Conservation (phyloP, 495 filamentous ascomycete species). For the Mytilinidion resinicola region DNA sequence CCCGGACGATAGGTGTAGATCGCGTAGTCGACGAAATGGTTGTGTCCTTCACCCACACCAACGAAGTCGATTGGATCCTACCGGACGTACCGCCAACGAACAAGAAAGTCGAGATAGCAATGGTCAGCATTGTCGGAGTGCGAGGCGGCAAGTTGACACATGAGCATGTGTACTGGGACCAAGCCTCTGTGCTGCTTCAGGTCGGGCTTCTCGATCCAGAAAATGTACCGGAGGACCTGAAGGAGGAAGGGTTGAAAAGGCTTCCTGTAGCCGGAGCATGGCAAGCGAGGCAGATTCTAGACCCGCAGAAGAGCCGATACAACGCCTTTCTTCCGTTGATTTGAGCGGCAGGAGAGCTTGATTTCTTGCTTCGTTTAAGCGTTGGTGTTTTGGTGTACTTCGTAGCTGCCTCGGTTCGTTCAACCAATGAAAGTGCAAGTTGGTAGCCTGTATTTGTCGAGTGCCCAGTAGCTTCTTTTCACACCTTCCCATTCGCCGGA, state of each 20-base stretch:
- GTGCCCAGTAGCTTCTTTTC: conserved; percentile 77
- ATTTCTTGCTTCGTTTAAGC: conserved; percentile 6
- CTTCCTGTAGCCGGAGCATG: conserved; percentile 32
- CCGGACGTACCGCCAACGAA: conserved; percentile 36
- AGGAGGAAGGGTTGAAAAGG: conserved; percentile 28
- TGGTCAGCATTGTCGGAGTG: conserved; percentile 34
- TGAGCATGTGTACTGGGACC: conserved; percentile 41
- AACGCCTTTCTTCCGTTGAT: conserved; percentile 14
- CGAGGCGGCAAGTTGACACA: conserved; percentile 34
- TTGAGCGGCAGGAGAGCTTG: conserved; percentile 2
- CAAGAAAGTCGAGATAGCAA: conserved; percentile 31
- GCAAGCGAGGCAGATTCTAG: conserved; percentile 31
- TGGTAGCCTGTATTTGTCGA: conserved; percentile 68
- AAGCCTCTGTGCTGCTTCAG: conserved; percentile 35
- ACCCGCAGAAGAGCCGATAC: conserved; percentile 14
- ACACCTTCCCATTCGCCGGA: conserved; percentile 79
- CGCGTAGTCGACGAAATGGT: conserved; percentile 38
- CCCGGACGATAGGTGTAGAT: conserved; percentile 34
- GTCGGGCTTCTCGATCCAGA: conserved; percentile 37
- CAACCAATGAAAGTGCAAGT: conserved; percentile 41
- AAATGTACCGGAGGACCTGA: conserved; percentile 30
- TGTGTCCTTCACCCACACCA: conserved; percentile 35
- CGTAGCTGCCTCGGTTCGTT: not conserved
- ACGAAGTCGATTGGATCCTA: conserved; percentile 36
- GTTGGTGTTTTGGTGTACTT: conserved; percentile 8